Evolutionary conservation across 306 rosid species (phyloP), one percentile per base, ranked within the genome.

Genomic region (Dicorynia guianensis): DNA sequence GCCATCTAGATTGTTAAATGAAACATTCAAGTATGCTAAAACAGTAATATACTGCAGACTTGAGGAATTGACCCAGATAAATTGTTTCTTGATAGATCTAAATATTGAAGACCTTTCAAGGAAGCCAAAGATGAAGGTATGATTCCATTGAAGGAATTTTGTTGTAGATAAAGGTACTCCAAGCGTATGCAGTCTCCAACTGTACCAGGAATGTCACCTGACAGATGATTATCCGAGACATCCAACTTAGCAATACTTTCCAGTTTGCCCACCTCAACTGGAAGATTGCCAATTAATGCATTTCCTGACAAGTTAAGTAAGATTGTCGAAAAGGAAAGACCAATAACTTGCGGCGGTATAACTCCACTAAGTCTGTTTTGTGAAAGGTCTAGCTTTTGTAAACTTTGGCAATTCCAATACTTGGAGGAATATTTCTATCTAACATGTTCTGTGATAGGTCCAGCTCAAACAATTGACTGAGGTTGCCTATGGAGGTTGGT

Each of bases 81-180:
- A n/a, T 72, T 72, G 40, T 72, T 72, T 20, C 39, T 39, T 12
- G 76, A 72, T 33, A 72, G 38, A 34, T 72, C 67, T 44, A 30
- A 8, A 39, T 40, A 25, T 25, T 25, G 30, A 25, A 25, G 30
- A 25, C 30, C 30, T 25, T 25, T 25, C 30, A 25, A 25, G 9
- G 17, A 20, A 20, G 13, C 13, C 39, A 66, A 42, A 0, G 57
- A 66, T 19, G 18, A 20, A 14, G 71, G 72, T 17, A 67, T 67
- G 30, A 0, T 33, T 5, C 19, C 72, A 0, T 47, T 35, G 17
- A 67, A 67, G 61, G 14, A 68, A 11, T 68, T 68, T 15, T 46
- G 17, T 9, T 68, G 61, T 1, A 68, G 7, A 15, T 0, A 4
- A 1, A 68, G 44, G 13, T 1, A 8, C 11, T 25, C 74, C 6